phyloP scores from a whole-genome alignment of 2,329 filamentous ascomycete species.

The Microcyclosporella mali region DNA sequence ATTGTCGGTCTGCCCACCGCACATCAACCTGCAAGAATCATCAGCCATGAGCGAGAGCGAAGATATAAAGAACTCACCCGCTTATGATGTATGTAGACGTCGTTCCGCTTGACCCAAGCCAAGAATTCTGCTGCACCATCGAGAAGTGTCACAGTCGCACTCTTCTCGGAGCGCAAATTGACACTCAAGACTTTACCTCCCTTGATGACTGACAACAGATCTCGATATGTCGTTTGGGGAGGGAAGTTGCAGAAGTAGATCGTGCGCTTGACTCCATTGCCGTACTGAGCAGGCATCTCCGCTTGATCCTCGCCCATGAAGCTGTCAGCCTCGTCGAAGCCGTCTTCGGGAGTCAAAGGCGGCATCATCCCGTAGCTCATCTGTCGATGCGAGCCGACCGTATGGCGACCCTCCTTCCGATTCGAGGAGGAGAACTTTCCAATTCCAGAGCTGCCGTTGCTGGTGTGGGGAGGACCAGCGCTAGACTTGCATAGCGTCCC shows the following conservation, averaged over 20 bases:
- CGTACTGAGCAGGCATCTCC: not conserved
- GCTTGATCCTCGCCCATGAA: slow-evolving; percentile 11
- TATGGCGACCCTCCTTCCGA: slow-evolving; percentile 6
- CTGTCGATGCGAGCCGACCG: slow-evolving; percentile 13
- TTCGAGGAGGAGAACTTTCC: slow-evolving; percentile 8
- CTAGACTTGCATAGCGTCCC: not conserved
- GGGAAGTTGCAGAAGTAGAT: slow-evolving; percentile 59
- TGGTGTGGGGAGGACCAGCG: not conserved
- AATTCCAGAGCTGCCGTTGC: slow-evolving; percentile 8
- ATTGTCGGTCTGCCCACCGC: slow-evolving; percentile 66
- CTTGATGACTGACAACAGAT: slow-evolving; percentile 59
- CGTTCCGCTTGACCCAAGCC: slow-evolving; percentile 56
- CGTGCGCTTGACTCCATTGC: slow-evolving; percentile 40
- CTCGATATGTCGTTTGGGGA: slow-evolving; percentile 56
- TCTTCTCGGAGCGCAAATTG: slow-evolving; percentile 56
- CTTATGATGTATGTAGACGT: slow-evolving; percentile 63
- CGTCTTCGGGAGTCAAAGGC: slow-evolving; percentile 19
- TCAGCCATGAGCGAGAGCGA: not conserved
- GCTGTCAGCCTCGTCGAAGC: slow-evolving; percentile 19
- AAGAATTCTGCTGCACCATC: slow-evolving; percentile 59
- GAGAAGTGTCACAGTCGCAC: slow-evolving; percentile 64
- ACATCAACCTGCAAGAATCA: slow-evolving; percentile 55
- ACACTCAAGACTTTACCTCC: slow-evolving; percentile 68
- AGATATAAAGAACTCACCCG: slow-evolving; percentile 45
- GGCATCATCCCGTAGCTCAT: slow-evolving; percentile 15